phyloP scores from a whole-genome alignment of 2,329 filamentous ascomycete species.

The Tolypocladium sp. region DNA sequence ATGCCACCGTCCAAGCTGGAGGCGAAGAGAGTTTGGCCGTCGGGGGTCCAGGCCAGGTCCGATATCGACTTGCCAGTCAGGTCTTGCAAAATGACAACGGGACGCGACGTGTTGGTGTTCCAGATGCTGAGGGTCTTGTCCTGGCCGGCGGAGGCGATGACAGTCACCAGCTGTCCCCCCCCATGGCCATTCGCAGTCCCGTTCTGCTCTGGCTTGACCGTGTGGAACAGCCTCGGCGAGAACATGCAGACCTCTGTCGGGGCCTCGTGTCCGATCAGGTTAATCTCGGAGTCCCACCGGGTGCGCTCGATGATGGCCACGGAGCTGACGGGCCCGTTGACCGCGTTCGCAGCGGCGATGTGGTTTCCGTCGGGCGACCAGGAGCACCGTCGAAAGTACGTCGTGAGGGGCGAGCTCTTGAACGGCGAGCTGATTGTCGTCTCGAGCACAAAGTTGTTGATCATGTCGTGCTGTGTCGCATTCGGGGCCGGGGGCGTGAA shows the following conservation, averaged over 20 bases:
- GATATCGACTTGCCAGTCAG: slow-evolving; percentile 86
- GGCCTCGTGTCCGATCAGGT: slow-evolving; percentile 92
- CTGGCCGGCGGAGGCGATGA: slow-evolving; percentile 93
- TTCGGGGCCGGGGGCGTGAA: slow-evolving; percentile 89
- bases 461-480: slow-evolving; percentile 87
- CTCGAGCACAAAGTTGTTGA: slow-evolving; percentile 93
- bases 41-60: slow-evolving; percentile 87
- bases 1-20: slow-evolving; percentile 88
- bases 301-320: slow-evolving; percentile 92
- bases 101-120: slow-evolving; percentile 92
- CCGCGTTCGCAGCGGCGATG: slow-evolving; percentile 92
- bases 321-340: slow-evolving; percentile 94
- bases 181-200: slow-evolving; percentile 32
- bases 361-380: slow-evolving; percentile 98
- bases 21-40: slow-evolving; percentile 78
- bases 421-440: slow-evolving; percentile 86
- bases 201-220: slow-evolving; percentile 51
- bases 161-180: slow-evolving; percentile 59
- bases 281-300: slow-evolving; percentile 93
- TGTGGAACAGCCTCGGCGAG: slow-evolving; percentile 81
- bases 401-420: slow-evolving; percentile 83
- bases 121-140: slow-evolving; percentile 95
- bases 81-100: slow-evolving; percentile 84
- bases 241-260: slow-evolving; percentile 97
- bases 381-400: slow-evolving; percentile 91